Conservation (phyloP, 305 asterid species). For the Fraxinus dipetala region DNA sequence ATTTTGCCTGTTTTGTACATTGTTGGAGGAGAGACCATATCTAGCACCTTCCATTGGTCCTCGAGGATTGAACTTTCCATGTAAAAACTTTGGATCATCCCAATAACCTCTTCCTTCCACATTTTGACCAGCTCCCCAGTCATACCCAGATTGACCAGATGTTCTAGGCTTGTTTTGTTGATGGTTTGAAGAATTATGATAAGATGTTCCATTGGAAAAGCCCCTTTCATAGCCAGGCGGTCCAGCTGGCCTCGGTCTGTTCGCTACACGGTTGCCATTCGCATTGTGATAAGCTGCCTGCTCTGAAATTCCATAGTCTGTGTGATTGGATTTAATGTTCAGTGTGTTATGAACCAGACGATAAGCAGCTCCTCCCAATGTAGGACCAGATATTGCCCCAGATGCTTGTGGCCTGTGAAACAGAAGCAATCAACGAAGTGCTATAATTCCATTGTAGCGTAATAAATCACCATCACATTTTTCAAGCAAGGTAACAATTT, state of each 20-base stretch:
- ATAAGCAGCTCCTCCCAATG: conserved; percentile 91
- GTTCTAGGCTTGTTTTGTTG: conserved; percentile 43
- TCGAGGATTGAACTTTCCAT: conserved; percentile 34
- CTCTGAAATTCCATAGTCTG: conserved; percentile 27
- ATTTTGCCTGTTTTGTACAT: conserved; percentile 40
- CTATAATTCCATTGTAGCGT: conserved; percentile 10
- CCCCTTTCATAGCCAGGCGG: conserved; percentile 73
- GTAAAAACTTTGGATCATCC: conserved; percentile 34
- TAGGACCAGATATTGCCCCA: conserved; percentile 80
- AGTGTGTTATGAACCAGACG: conserved; percentile 76
- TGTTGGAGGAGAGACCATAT: conserved; percentile 29
- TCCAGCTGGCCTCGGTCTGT: conserved; percentile 69
- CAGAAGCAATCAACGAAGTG: conserved; percentile 16
- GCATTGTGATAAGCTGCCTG: conserved; percentile 35
- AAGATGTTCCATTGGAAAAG: conserved; percentile 33
- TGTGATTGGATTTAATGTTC: conserved; percentile 44
- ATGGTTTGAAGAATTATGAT: conserved; percentile 33
- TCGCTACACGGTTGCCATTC: conserved; percentile 38
- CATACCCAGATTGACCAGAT: conserved; percentile 41
- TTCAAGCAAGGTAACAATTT: neutral
- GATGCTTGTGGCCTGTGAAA: conserved; percentile 71
- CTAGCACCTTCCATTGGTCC: conserved; percentile 39
- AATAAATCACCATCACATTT: neutral
- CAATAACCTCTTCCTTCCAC: conserved; percentile 40
- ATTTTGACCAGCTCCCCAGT: conserved; percentile 35